Conservation (phyloP, 495 filamentous ascomycete species). For the Podospora australis region DNA sequence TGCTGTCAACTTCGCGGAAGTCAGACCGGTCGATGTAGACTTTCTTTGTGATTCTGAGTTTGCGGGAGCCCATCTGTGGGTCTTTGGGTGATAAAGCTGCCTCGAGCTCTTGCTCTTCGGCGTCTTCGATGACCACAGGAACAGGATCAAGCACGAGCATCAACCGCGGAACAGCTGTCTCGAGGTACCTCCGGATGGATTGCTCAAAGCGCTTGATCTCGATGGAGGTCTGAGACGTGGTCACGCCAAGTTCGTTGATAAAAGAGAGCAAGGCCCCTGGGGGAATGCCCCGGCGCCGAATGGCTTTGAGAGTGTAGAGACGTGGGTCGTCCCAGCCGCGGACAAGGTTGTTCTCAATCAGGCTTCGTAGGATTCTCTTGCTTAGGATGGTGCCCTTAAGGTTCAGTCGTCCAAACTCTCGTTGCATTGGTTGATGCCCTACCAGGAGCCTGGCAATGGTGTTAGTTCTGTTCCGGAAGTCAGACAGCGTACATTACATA, state of each 20-base stretch:
- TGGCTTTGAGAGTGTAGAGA: not conserved
- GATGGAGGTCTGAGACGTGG: conserved; percentile 60
- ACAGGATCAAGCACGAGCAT: conserved; percentile 76
- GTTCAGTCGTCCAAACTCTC: not conserved
- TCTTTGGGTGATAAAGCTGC: conserved; percentile 70
- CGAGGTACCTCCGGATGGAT: conserved; percentile 63
- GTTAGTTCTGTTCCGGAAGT: too few relatives aligned
- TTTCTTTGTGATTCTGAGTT: conserved; percentile 65
- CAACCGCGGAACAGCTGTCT: conserved; percentile 71
- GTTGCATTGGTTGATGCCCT: not conserved
- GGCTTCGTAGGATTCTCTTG: not conserved
- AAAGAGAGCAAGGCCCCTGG: conserved; percentile 65
- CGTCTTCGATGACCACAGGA: conserved; percentile 65
- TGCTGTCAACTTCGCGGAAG: conserved; percentile 72
- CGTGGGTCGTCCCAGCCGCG: not conserved
- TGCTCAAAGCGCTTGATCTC: conserved; percentile 40
- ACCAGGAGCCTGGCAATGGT: not conserved
- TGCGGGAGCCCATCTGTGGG: conserved; percentile 44
- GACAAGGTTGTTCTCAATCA: not conserved
- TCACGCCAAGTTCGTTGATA: conserved; percentile 75
- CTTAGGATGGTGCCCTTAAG: not conserved
- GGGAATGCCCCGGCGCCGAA: not conserved
- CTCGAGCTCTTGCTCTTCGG: conserved; percentile 56
- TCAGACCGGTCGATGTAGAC: conserved; percentile 86
- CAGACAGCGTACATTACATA: too few relatives aligned